Conservation (phyloP, 768 basidiomycete genomes). For the Wakefieldia striispora region DNA sequence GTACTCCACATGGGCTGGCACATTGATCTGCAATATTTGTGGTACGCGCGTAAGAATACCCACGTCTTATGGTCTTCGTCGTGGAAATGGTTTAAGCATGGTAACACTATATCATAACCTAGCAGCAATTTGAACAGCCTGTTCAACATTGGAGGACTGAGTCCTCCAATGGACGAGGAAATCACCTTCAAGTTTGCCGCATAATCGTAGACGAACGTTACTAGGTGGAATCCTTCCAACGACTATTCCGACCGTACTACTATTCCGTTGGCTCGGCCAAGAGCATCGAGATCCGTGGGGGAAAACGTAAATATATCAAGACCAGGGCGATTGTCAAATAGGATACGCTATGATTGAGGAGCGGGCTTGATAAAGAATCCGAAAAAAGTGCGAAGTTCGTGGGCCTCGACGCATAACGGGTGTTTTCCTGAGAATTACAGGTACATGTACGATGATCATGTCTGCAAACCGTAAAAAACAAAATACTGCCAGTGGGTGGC, state of each 20-base stretch:
- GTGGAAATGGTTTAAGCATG: background rate
- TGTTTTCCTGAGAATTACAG: background rate
- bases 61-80: background rate
- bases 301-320: conserved; percentile 1
- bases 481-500: background rate
- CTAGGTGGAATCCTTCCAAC: background rate
- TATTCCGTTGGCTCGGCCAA: background rate
- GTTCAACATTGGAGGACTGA: no score
- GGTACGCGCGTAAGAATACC: conserved; percentile 8
- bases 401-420: background rate
- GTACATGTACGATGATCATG: background rate
- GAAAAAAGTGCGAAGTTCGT: background rate
- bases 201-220: no score
- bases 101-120: no score
- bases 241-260: no score
- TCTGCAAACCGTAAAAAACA: conserved; percentile 7
- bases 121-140: background rate
- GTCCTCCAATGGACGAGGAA: no score
- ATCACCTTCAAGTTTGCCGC: background rate
- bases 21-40: conserved; percentile 1
- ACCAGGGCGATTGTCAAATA: background rate
- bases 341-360: background rate
- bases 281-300: background rate
- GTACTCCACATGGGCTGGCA: conserved; percentile 6
- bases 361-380: background rate